Evolutionary conservation across 129 eudicot species (phyloP).

Genomic region (Apium graveolens): DNA sequence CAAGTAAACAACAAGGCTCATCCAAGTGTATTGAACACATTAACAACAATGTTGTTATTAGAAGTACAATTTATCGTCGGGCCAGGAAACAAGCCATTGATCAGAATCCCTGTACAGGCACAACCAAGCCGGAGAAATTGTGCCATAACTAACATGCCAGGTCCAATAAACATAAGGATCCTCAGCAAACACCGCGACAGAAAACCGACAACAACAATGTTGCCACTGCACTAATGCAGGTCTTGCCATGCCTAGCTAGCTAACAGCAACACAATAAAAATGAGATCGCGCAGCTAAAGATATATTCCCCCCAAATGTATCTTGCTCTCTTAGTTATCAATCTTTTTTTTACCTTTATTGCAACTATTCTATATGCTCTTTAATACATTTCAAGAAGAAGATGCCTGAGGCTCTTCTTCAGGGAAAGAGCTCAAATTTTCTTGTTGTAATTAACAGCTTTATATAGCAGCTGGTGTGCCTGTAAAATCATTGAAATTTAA

Average conservation of each 20-base stretch:
- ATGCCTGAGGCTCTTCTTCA: background rate
- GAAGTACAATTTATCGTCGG: conserved; percentile 42
- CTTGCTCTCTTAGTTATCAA: conserved; percentile 1
- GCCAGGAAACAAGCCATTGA: conserved; percentile 46
- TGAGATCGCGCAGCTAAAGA: background rate
- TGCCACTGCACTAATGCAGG: background rate
- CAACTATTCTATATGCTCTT: conserved; percentile 2
- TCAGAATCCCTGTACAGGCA: conserved; percentile 41
- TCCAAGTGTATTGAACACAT: conserved; percentile 42
- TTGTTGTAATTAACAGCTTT: background rate
- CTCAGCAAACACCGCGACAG: conserved; percentile 19
- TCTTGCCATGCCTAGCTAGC: conserved; percentile 8
- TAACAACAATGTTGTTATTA: conserved; percentile 48
- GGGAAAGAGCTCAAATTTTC: background rate
- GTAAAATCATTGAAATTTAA: background rate
- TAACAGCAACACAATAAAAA: background rate
- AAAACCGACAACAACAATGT: conserved; percentile 1
- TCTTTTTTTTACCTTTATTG: conserved; percentile 1
- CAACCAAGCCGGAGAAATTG: conserved; percentile 42
- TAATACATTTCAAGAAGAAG: background rate
- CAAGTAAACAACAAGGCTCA: conserved; percentile 46
- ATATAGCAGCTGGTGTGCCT: background rate
- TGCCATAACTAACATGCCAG: conserved; percentile 45
- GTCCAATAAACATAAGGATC: conserved; percentile 36
- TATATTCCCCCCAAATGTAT: background rate